A percentile compares a stretch with the other conserved stretches of the same genome.
These are phyloP conservation scores for Candida rishiriensis DNA, from an alignment of 805 yeast genomes.

Conservation along the genomic window DNA sequence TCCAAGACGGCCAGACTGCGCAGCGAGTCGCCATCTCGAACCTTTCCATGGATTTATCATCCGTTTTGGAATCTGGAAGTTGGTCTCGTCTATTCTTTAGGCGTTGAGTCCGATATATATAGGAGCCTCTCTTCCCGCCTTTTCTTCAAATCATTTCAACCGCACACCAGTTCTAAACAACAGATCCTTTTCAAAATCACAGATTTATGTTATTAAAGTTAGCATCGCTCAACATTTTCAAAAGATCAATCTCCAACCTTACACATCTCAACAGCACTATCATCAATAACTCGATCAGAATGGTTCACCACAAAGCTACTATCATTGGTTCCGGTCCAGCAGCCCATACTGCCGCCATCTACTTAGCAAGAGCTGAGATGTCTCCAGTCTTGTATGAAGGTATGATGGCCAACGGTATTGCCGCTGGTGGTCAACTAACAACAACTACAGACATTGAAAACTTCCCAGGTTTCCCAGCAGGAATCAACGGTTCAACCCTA, in stretches of 20 bases:
- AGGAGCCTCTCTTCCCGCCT: too few relatives aligned
- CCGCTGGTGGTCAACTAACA: conserved; percentile 98
- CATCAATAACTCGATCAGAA: conserved; percentile 33
- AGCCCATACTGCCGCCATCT: conserved; percentile 98
- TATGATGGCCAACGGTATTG: conserved; percentile 93
- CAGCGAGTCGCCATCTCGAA: too few relatives aligned
- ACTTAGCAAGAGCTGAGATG: conserved; percentile 93
- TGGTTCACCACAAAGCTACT: conserved; percentile 82
- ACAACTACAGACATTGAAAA: conserved; percentile 98
- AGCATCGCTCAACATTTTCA: not conserved
- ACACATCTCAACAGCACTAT: not conserved
- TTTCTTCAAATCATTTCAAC: too few relatives aligned
- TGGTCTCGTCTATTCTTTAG: too few relatives aligned
- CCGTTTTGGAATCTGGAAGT: too few relatives aligned
- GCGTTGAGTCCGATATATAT: too few relatives aligned
- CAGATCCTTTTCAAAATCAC: too few relatives aligned
- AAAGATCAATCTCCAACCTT: too few relatives aligned
- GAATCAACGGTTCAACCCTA: conserved; percentile 77
- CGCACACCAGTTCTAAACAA: too few relatives aligned
- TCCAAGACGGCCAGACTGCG: too few relatives aligned
- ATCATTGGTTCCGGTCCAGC: conserved; percentile 98
- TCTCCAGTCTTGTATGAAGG: conserved; percentile 94
- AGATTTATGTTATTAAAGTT: too few relatives aligned
- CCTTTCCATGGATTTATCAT: too few relatives aligned
- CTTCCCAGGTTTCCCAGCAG: conserved; percentile 98